Evolutionary conservation across 1,284 basidiomycete species (phyloP), one percentile per base, ranked within the genome.

Genomic region (Sporisorium scitamineum): DNA sequence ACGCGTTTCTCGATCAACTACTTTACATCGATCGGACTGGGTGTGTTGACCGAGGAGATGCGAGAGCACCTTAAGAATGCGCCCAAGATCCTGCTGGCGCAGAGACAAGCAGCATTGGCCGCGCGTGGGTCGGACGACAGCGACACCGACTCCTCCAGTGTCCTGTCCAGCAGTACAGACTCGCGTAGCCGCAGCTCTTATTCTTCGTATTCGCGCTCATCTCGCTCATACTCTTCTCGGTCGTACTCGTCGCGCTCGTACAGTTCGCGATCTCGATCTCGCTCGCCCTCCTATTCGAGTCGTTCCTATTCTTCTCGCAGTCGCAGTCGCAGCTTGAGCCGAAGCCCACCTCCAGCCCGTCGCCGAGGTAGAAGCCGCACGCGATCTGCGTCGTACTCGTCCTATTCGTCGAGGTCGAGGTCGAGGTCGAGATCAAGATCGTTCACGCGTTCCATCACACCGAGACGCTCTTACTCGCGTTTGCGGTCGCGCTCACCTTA

Each of bases 1-100:
- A 98, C 96, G 0, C 90, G 96, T 48, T 99, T 99, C 87, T 90
- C 94, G 6, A 97, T 99, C 91, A 99, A 99, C 86, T 97, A 96
- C 87, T 85, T 84, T 37, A 99, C 96, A 2, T 94, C 93, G 84
- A 92, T 99, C 78, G 94, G 94, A 0, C 84, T 98, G 65, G 97
- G 97, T 67, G 89, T 90, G 10, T 86, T 97, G 66, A 99, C 96
- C 0, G 96, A 99, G 86, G 92, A 93, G 32, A 98, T 99, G 96
- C 89, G 96, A 83, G 94, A 95, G 84, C 94, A 95, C 84, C 88
- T 99, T 64, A 94, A 95, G 92, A 95, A 95, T 79, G 94, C 94
- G 2, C 95, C 95, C 6, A 90, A 91, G 66, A 84, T 96, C 41
- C 92, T 97, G 74, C 92, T 96, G 90, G 94, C 95, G 82, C 94